Base-by-base conservation (phyloP, 345 rosid species). In the Ricinus communis region DNA sequence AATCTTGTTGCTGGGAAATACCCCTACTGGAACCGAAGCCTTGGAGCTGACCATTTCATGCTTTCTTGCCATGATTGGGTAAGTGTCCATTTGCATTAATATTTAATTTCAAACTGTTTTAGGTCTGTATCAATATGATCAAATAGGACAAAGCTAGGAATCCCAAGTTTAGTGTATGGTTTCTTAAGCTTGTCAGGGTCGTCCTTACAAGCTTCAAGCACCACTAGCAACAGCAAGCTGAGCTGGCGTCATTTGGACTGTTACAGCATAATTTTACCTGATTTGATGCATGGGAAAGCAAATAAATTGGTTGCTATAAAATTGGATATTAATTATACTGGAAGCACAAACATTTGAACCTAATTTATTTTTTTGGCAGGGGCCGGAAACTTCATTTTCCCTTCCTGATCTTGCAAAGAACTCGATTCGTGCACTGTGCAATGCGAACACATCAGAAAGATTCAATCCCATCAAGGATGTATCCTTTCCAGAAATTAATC, bases 11-110 rank as follows among this genome's bases (percentile, higher is more conserved):
- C 91, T 5, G 33, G 75, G 41, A 88, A 71, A 69, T 89, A 89
- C 38, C 90, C 91, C 0, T 89, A 73, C 56, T 93, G 97, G 97
- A 93, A 91, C 71, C 86, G 90, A 3, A 93, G 98, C 81, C 82
- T 83, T 0, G 98, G 97, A 0, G 87, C 92, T 0, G 98, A 91
- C 68, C 98, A 93, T 75, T 87, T 93, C 84, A 89, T 89, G 80
- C 87, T 93, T 51, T 85, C 98, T 49, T 93, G 98, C 84, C 97
- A 91, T 31, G 97, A 93, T 18, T 93, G 98, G 98, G 97, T 85
- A 61, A 69, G 82, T 62, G 1, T 4, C 16, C 30, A 5, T 21
- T 54, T 24, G 15, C 49, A 21, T 50, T 8, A n/a, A 27, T 13
- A 53, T 21, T 21, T n/a, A n/a, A n/a, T n/a, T n/a, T n/a, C n/a